Percentiles rank a stretch among this genome's conserved stretches.
Evolutionary conservation across 2,329 filamentous ascomycete species (phyloP).

Genomic region (Helotiales sp.): DNA sequence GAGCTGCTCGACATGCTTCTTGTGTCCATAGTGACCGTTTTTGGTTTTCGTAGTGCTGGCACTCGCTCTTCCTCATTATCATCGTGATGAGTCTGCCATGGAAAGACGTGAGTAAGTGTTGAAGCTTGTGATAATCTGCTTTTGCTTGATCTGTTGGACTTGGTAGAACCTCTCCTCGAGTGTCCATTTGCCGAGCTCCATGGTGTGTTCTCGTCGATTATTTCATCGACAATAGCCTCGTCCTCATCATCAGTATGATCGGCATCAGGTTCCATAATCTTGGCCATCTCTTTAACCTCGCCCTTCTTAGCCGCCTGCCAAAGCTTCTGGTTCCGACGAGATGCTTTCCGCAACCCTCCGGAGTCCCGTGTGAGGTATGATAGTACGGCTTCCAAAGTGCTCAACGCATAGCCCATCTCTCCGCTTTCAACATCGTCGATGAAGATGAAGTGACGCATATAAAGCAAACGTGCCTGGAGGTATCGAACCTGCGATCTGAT

Average conservation of each 20-base stretch:
- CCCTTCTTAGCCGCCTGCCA: constrained; percentile 87
- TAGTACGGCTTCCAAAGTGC: constrained; percentile 92
- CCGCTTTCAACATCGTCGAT: constrained; percentile 96
- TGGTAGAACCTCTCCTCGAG: constrained; percentile 25
- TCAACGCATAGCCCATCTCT: constrained; percentile 93
- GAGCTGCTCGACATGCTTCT: constrained; percentile 87
- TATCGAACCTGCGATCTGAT: constrained; percentile 87
- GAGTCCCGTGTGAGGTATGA: constrained; percentile 86
- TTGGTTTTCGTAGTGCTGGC: constrained; percentile 32
- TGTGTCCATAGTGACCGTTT: constrained; percentile 83
- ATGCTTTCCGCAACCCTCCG: constrained; percentile 77
- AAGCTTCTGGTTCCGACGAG: constrained; percentile 78
- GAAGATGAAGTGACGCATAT: constrained; percentile 97
- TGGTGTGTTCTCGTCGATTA: constrained; percentile 44
- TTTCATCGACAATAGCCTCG: constrained; percentile 44
- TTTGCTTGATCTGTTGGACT: constrained; percentile 19
- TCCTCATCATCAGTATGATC: constrained; percentile 32
- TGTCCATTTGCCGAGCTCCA: constrained; percentile 29
- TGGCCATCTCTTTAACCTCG: constrained; percentile 70
- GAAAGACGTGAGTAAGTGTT: constrained; percentile 80
- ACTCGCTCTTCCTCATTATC: constrained; percentile 41
- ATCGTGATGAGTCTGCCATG: constrained; percentile 68
- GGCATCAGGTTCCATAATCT: constrained; percentile 72
- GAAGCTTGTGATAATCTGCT: constrained; percentile 32
- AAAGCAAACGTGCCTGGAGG: constrained; percentile 84